These are phyloP conservation scores for Eucalyptus curtisii DNA, from an alignment of 345 rosid genomes.

Conservation along the genomic window DNA sequence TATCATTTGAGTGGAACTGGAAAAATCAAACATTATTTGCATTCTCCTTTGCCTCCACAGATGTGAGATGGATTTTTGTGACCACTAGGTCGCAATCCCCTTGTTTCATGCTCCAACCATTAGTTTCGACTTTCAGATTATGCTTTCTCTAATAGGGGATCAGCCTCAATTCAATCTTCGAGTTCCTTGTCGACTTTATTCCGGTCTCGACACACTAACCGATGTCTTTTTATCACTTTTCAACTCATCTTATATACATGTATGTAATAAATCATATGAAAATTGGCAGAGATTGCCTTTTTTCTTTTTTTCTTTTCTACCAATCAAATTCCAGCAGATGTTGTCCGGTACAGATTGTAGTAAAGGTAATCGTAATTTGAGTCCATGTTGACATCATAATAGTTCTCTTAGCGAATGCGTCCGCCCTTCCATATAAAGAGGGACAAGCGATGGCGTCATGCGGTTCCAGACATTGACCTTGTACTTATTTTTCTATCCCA, in stretches of 20 bases:
- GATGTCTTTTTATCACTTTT: not conserved
- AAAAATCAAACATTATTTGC: not conserved
- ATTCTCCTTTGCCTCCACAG: not conserved
- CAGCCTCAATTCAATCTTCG: not conserved
- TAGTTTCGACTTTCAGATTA: not conserved
- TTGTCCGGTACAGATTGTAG: not conserved
- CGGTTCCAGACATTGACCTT: not conserved
- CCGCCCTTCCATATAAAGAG: not conserved
- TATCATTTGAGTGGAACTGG: not conserved
- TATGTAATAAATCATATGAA: not conserved
- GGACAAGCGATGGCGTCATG: not conserved
- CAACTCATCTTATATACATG: not conserved
- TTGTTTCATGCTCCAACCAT: not conserved
- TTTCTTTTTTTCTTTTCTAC: not conserved
- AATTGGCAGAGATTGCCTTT: not conserved
- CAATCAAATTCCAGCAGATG: not conserved
- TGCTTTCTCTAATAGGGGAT: not conserved
- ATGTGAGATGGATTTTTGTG: not conserved
- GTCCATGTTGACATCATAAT: not conserved
- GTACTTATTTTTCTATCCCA: not conserved
- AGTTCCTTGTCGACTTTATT: not conserved
- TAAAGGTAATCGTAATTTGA: not conserved
- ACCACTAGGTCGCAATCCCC: not conserved
- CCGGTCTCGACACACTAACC: not conserved
- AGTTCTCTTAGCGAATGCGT: not conserved